phyloP scores from a whole-genome alignment of 2,329 filamentous ascomycete species.

The Colletotrichum euphorbiae region DNA sequence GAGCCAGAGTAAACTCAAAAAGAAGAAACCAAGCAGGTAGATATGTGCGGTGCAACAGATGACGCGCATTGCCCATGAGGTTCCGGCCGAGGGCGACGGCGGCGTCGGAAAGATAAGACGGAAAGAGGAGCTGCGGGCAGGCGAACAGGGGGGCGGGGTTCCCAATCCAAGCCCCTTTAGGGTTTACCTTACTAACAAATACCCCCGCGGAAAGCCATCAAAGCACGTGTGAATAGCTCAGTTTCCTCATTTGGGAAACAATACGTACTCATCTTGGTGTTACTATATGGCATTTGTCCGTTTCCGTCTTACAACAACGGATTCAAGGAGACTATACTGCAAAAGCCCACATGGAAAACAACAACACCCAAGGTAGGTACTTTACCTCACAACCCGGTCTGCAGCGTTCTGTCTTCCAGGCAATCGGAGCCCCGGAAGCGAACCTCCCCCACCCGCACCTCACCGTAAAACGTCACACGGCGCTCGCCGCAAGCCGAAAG shows the following conservation, averaged over 20 bases:
- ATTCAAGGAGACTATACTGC: no score
- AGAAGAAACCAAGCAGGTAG: constrained; percentile 6
- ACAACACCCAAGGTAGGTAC: background rate
- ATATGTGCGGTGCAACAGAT: constrained; percentile 32
- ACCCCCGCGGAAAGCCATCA: background rate
- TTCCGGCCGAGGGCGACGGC: background rate
- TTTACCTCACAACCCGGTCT: background rate
- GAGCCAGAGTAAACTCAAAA: background rate
- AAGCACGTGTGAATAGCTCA: background rate
- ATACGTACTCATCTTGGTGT: background rate
- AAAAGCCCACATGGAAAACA: background rate
- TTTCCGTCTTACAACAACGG: no score
- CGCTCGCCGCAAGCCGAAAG: constrained; percentile 41
- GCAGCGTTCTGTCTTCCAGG: constrained; percentile 13
- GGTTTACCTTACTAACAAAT: background rate
- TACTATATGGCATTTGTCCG: background rate
- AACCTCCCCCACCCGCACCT: constrained; percentile 16
- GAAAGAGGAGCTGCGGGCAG: background rate
- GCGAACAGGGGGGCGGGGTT: background rate
- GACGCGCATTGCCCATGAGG: constrained; percentile 10
- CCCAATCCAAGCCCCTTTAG: no score
- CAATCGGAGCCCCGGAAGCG: constrained; percentile 17
- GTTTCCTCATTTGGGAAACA: background rate
- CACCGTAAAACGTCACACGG: constrained; percentile 39
- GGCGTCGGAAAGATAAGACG: constrained; percentile 27